Conservation (phyloP, 1,139 yeast species). For the Geotrichum candidum region DNA sequence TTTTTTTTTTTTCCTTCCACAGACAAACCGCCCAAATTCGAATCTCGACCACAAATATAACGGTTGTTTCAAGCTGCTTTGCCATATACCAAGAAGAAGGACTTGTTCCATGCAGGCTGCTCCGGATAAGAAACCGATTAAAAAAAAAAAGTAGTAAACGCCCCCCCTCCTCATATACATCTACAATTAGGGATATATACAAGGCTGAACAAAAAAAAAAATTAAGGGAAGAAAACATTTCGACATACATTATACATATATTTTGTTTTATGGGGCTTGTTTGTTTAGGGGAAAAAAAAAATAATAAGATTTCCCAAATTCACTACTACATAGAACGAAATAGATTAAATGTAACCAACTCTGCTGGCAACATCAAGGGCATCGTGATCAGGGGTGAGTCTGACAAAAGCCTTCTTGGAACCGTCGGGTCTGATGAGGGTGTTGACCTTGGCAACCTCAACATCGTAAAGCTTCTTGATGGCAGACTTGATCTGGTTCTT, state of each 20-base stretch:
- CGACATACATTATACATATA: not conserved
- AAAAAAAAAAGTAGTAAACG: too few species aligned
- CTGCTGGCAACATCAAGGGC: conserved; percentile 99
- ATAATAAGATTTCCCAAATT: not conserved
- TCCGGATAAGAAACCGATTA: too few species aligned
- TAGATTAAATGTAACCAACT: conserved; percentile 86
- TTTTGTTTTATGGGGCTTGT: not conserved
- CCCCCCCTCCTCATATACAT: too few species aligned
- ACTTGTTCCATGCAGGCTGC: too few species aligned
- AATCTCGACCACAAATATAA: not conserved
- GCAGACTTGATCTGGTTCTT: conserved; percentile 98
- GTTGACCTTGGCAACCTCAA: conserved; percentile 90
- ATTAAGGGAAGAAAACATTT: not conserved
- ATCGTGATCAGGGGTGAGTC: conserved; percentile 98
- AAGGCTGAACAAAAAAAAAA: too few species aligned
- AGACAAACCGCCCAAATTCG: not conserved
- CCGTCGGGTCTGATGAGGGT: conserved; percentile 98
- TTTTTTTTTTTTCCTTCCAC: too few species aligned
- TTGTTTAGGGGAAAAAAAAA: not conserved
- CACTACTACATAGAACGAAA: conserved; percentile 1
- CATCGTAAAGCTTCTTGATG: conserved; percentile 96
- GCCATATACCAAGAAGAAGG: too few species aligned
- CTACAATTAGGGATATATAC: too few species aligned
- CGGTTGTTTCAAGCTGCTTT: too few species aligned
- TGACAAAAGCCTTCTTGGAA: conserved; percentile 99